These are phyloP conservation scores for Sporothrix euskadiensis DNA, from an alignment of 2,329 filamentous ascomycete species.

Conservation along the genomic window DNA sequence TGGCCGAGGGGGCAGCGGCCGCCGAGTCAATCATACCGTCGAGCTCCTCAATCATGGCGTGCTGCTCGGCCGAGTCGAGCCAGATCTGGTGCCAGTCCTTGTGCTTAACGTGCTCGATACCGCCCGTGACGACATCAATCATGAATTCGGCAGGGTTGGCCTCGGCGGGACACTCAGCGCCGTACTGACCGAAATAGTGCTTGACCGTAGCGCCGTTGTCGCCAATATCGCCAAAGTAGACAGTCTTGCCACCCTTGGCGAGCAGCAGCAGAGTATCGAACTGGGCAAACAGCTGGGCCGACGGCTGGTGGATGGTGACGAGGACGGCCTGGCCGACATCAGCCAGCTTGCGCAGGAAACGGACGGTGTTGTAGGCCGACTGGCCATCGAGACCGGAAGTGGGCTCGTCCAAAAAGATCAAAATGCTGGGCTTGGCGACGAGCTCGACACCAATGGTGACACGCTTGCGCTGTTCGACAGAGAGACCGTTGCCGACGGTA, in stretches of 20 bases:
- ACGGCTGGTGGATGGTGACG: constrained; percentile 89
- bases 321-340: constrained; percentile 83
- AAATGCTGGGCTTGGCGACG: constrained; percentile 74
- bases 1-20: constrained; percentile 54
- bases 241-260: constrained; percentile 73
- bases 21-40: constrained; percentile 31
- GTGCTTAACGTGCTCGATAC: constrained; percentile 65
- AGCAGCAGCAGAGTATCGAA: constrained; percentile 82
- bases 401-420: constrained; percentile 78
- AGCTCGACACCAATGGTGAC: constrained; percentile 89
- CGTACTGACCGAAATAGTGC: constrained; percentile 64
- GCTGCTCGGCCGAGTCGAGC: constrained; percentile 50
- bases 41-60: constrained; percentile 36
- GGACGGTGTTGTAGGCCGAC: constrained; percentile 73
- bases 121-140: constrained; percentile 73
- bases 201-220: constrained; percentile 62
- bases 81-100: constrained; percentile 44
- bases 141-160: constrained; percentile 81
- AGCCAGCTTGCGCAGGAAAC: constrained; percentile 74
- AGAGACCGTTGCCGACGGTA: constrained; percentile 66
- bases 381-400: constrained; percentile 73
- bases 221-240: constrained; percentile 86
- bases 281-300: constrained; percentile 80
- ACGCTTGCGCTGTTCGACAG: constrained; percentile 66
- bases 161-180: constrained; percentile 59